Base-by-base conservation (phyloP, 2,329 filamentous ascomycete genomes). In the Dichotomopilus funicola region DNA sequence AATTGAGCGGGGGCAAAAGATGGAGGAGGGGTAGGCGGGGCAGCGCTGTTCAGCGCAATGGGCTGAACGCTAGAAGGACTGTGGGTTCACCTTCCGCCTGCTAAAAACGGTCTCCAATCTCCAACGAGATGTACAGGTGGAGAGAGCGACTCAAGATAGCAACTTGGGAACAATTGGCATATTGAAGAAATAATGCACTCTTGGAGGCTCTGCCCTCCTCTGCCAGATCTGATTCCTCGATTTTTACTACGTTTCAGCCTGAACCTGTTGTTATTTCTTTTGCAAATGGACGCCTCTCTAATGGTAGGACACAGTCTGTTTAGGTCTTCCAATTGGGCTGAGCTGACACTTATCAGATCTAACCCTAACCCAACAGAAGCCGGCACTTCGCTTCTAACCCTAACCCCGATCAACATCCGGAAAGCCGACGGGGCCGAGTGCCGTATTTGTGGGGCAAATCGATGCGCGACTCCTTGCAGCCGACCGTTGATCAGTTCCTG, bases 11-110 rank as follows among this genome's bases (percentile, higher is more conserved):
- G 56, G 52, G 54, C 38, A 37, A 48, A 51, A 63, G 12, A 12
- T n/a, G 46, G 64, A 66, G 63, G 63, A 66, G 57, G 62, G 62
- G 60, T 61, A 54, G 60, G 60, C 56, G 61, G 59, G 62, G 61
- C 60, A 61, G 56, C 40, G 50, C 54, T 55, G 52, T 35, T 37
- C 13, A 37, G 13, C 12, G 37, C 37, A 38, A 38, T 9, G 37
- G 8, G 8, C 12, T 42, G 40, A 6, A 13, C 11, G 13, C 6
- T n/a, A 13, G 9, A 27, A 2, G 36, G 11, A 33, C n/a, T 44
- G 9, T 52, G 48, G 44, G 35, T 34, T 9, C 34, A 55, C 54
- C 19, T 43, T 55, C 49, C 47, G 36, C 12, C 33, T 38, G 5
- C 6, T 4, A 8, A 3, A 13, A 13, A n/a, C 6, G 19, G 19